Conservation (phyloP, 2,329 filamentous ascomycete species). For the Talaromyces atroroseus region DNA sequence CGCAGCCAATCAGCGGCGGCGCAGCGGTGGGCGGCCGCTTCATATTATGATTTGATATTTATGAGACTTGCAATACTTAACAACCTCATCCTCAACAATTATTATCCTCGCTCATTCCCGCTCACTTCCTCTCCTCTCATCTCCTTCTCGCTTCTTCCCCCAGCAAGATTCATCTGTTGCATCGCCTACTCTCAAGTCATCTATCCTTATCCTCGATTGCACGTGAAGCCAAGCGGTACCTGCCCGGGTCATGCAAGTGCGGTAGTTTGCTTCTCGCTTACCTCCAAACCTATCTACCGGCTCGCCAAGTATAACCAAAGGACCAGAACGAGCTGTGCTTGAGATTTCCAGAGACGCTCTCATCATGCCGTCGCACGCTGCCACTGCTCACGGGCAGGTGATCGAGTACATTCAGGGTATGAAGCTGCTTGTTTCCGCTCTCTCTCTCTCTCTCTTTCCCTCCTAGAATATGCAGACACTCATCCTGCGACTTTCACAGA, state of each 20-base stretch:
- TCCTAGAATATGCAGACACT: conserved; percentile 2
- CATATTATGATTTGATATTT: conserved; percentile 18
- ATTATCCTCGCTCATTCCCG: neutral
- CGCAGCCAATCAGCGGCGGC: conserved; percentile 33
- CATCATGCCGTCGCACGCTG: conserved; percentile 44
- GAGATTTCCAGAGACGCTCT: conserved; percentile 1
- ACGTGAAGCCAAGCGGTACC: neutral
- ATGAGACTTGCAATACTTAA: conserved; percentile 18
- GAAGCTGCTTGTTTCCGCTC: neutral
- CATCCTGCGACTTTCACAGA: conserved; percentile 49
- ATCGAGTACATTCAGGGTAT: conserved; percentile 94
- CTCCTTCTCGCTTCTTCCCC: neutral
- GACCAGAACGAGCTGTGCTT: neutral
- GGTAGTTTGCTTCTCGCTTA: neutral
- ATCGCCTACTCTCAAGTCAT: conserved; percentile 14
- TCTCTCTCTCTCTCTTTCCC: neutral
- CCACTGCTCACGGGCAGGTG: conserved; percentile 72
- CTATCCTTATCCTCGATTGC: conserved; percentile 9
- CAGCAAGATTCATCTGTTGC: conserved; percentile 5
- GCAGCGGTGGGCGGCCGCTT: conserved; percentile 18
- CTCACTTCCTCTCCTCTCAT: conserved; percentile 12
- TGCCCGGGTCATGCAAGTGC: conserved; percentile 7
- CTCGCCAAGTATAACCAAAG: neutral
- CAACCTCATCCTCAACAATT: neutral
- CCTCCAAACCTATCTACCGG: neutral